Evolutionary conservation across 176 grass and related monocot genomes (phyloP), one percentile per base, ranked within the genome.

Genomic region (Lolium multiflorum): DNA sequence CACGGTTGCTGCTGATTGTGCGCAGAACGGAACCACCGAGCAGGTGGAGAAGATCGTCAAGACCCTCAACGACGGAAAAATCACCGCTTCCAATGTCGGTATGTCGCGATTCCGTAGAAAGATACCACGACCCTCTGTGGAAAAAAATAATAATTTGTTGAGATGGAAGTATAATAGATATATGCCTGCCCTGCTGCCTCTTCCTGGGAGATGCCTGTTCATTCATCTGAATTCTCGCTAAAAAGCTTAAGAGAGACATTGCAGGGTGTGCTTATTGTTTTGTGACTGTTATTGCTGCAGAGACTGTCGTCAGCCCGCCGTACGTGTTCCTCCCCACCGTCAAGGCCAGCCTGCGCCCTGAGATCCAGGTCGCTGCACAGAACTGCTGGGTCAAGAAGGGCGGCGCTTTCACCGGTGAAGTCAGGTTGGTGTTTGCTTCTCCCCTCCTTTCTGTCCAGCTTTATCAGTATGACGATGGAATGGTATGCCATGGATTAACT

Each of bases 331-430:
- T 96, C 49, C 85, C 90, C 4, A 31, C 88, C 64, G 94, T 96
- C 52, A 96, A 99, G 86, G 87, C 22, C 57, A 75, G 71, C 72
- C 82, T 99, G 83, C 89, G 90, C 41, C 77, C 90, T 5, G 94
- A 99, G 82, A 82, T 96, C 81, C 85, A 93, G 16, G 94, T 96
- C n/a, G 92, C 97, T 25, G 94, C 97, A 74, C 97, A 99, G 85
- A 99, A 99, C 87, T 99, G 97, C 85, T 99, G 97, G 94, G 94
- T 96, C 51, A 96, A 96, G 87, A 99, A 99, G 88, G 97, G 97
- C 0, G 97, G 97, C 74, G 97, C 97, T 79, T 94, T 82, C 82
- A 98, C 97, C 1, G 97, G 97, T 87, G 94, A 99, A 84, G 80
- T 99, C 84, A 97, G 92, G 97, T 99, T 77, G 56, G 61, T 44